Percentiles rank a stretch among this genome's conserved stretches.
phyloP scores from a whole-genome alignment of 768 basidiomycete genomes.

The Termitomyces sp. region DNA sequence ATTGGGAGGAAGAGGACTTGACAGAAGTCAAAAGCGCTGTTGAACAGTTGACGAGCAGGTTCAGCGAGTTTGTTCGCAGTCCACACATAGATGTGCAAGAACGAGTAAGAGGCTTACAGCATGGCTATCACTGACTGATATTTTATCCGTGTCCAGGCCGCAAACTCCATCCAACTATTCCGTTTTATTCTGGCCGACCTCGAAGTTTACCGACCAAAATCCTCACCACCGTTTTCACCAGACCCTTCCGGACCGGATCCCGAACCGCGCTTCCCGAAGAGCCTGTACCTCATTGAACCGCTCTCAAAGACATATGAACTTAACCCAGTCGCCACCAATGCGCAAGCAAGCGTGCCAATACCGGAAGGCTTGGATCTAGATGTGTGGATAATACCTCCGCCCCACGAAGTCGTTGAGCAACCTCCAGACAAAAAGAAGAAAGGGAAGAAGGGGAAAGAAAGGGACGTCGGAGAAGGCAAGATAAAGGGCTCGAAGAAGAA shows the following conservation, averaged over 20 bases:
- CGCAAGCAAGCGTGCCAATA: constrained; percentile 75
- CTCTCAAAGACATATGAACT: constrained; percentile 76
- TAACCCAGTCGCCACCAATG: constrained; percentile 74
- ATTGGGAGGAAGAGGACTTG: constrained; percentile 74
- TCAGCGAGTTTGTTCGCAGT: constrained; percentile 54
- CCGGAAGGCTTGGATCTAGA: constrained; percentile 89
- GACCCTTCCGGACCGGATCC: constrained; percentile 30
- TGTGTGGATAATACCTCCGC: constrained; percentile 73
- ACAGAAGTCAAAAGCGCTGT: constrained; percentile 61
- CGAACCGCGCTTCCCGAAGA: constrained; percentile 77
- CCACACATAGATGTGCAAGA: constrained; percentile 89
- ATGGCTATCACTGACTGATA: constrained; percentile 6
- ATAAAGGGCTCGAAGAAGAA: constrained; percentile 25
- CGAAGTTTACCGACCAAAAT: constrained; percentile 42
- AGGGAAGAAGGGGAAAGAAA: constrained; percentile 34
- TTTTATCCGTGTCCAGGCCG: constrained; percentile 47
- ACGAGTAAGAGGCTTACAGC: constrained; percentile 44
- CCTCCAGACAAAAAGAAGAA: constrained; percentile 47
- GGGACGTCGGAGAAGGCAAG: constrained; percentile 21
- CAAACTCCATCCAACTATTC: constrained; percentile 72
- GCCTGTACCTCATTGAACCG: constrained; percentile 79
- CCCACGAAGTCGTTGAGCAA: constrained; percentile 35
- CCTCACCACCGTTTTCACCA: constrained; percentile 25
- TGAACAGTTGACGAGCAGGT: constrained; percentile 51
- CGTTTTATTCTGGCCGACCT: constrained; percentile 75